phyloP scores from a whole-genome alignment of 2,329 filamentous ascomycete species.

The Alternaria metachromatica region DNA sequence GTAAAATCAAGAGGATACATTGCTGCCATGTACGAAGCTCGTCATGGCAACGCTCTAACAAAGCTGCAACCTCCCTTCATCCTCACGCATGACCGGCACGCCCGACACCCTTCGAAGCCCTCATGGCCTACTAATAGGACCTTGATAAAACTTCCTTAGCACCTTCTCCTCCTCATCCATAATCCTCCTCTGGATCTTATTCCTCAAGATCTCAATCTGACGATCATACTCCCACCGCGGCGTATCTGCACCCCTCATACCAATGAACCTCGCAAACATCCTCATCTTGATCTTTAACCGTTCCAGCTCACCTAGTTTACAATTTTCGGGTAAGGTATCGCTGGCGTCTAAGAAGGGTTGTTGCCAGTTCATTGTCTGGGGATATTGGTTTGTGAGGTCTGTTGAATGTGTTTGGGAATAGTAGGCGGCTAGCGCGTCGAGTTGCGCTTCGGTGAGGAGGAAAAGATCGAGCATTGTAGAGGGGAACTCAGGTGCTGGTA shows the following conservation, averaged over 20 bases:
- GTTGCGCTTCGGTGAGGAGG: constrained; percentile 73
- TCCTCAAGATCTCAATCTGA: constrained; percentile 44
- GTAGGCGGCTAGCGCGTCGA: constrained; percentile 73
- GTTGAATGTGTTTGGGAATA: constrained; percentile 73
- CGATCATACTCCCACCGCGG: constrained; percentile 56
- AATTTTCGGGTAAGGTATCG: constrained; percentile 20
- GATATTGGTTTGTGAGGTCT: constrained; percentile 62
- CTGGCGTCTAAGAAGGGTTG: constrained; percentile 47
- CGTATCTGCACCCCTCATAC: constrained; percentile 68
- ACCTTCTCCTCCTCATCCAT: constrained; percentile 19
- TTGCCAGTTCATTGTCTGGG: constrained; percentile 71
- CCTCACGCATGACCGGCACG: not conserved
- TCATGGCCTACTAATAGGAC: constrained; percentile 2
- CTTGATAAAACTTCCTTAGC: constrained; percentile 17
- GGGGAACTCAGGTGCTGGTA: constrained; percentile 71
- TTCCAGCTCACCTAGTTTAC: constrained; percentile 46
- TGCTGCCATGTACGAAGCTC: not conserved
- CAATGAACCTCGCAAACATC: constrained; percentile 76
- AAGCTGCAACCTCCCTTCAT: not conserved
- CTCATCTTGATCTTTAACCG: constrained; percentile 65
- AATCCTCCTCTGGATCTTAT: constrained; percentile 34
- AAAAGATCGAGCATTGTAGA: constrained; percentile 72
- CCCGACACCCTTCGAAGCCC: not conserved
- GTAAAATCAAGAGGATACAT: not conserved
- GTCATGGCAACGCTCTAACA: not conserved